Percentiles rank a stretch among this genome's conserved stretches.
These are phyloP conservation scores for Naganishia onofrii DNA, from an alignment of 768 basidiomycete species.

Conservation along the genomic window DNA sequence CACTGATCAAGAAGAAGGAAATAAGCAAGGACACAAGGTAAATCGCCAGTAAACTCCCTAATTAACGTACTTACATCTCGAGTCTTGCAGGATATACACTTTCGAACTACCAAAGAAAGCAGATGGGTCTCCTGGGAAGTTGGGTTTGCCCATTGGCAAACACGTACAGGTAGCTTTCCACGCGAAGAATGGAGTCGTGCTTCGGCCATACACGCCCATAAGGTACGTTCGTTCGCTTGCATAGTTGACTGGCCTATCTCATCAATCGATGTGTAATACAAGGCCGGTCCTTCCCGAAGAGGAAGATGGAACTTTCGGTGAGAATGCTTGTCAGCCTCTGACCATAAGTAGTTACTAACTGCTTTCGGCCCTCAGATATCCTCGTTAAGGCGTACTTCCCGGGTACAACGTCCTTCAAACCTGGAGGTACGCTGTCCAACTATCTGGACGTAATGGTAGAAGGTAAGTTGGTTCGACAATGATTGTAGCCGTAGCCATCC, in stretches of 20 bases:
- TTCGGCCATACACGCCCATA: constrained; percentile 27
- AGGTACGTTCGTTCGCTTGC: background rate
- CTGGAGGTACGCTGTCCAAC: constrained; percentile 31
- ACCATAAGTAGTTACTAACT: background rate
- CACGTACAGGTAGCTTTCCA: constrained; percentile 29
- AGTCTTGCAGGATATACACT: constrained; percentile 22
- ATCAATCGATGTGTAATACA: background rate
- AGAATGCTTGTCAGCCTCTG: background rate
- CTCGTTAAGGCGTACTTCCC: constrained; percentile 34
- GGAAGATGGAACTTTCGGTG: constrained; percentile 32
- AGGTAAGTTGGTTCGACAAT: background rate
- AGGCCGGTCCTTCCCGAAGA: constrained; percentile 28
- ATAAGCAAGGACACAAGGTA: constrained; percentile 32
- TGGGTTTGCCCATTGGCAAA: constrained; percentile 30
- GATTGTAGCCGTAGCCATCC: background rate
- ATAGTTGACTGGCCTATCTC: too few species aligned
- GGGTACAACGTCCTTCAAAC: constrained; percentile 15
- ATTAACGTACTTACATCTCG: background rate
- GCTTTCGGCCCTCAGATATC: constrained; percentile 6
- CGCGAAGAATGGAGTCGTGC: constrained; percentile 27
- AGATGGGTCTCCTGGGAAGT: constrained; percentile 20
- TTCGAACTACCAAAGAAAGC: constrained; percentile 23
- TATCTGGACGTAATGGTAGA: constrained; percentile 27
- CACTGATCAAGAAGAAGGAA: constrained; percentile 28
- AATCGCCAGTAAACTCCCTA: background rate